Evolutionary conservation across 495 filamentous ascomycete genomes (phyloP).

Genomic region (Evernia prunastri): DNA sequence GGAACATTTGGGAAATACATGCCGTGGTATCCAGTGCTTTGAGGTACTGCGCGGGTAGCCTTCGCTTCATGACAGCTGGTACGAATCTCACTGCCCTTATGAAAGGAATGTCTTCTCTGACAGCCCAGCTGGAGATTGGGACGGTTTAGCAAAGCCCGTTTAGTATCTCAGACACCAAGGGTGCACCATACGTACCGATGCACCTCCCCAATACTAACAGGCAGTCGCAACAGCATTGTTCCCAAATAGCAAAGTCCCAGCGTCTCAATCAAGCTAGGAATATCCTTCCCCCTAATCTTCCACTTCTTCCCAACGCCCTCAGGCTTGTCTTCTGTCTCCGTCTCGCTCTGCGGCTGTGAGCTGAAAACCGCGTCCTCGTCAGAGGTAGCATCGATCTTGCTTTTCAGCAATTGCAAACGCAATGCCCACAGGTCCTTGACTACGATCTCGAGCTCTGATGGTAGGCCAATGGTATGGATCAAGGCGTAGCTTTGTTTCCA

Average conservation of each 20-base stretch:
- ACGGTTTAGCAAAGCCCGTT: constrained; percentile 8
- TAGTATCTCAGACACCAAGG: constrained; percentile 12
- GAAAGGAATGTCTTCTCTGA: constrained; percentile 43
- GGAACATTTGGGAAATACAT: constrained; percentile 30
- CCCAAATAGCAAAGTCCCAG: constrained; percentile 64
- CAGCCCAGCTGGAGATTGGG: constrained; percentile 32
- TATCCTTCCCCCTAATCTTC: constrained; percentile 27
- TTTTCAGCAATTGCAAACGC: constrained; percentile 47
- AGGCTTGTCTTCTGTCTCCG: constrained; percentile 27
- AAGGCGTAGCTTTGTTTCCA: constrained; percentile 65
- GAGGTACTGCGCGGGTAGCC: constrained; percentile 54
- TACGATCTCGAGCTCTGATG: constrained; percentile 56
- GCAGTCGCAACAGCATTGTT: constrained; percentile 54
- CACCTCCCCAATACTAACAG: constrained; percentile 57
- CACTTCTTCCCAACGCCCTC: constrained; percentile 30
- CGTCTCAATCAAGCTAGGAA: constrained; percentile 56
- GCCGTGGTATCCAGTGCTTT: constrained; percentile 51
- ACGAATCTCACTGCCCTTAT: constrained; percentile 41
- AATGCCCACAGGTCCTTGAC: constrained; percentile 66
- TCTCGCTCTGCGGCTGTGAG: constrained; percentile 39
- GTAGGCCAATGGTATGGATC: constrained; percentile 54
- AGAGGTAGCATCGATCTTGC: constrained; percentile 34
- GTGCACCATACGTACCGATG: constrained; percentile 49
- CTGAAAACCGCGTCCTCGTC: constrained; percentile 43
- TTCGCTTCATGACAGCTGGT: constrained; percentile 60